A percentile compares a stretch with the other conserved stretches of the same genome.
Conservation (phyloP, 179 eudicot genomes). For the Camellia oleifera region DNA sequence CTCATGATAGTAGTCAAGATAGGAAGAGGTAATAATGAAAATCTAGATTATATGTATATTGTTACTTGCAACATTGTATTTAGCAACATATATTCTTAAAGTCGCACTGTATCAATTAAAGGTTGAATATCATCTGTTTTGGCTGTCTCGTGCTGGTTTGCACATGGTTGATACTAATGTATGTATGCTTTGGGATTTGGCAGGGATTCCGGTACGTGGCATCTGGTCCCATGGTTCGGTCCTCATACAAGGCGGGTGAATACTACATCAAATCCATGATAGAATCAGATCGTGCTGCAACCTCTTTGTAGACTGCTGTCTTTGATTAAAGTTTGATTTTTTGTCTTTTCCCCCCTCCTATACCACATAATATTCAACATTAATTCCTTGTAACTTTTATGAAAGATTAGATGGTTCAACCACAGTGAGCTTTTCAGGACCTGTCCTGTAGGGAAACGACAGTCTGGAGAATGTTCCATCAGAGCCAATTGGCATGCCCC, state of each 20-base stretch:
- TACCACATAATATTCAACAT: background rate
- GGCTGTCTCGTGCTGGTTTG: background rate
- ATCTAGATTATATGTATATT: background rate
- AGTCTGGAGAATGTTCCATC: background rate
- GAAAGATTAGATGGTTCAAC: background rate
- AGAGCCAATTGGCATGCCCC: background rate
- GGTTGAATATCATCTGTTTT: background rate
- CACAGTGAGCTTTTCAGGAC: background rate
- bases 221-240: slow-evolving; percentile 96
- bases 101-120: background rate
- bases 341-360: background rate
- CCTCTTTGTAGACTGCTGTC: slow-evolving; percentile 29
- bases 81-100: background rate
- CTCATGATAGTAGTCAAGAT: background rate
- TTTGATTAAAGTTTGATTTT: background rate
- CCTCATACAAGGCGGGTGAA: slow-evolving; percentile 96
- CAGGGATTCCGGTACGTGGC: slow-evolving; percentile 98
- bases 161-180: background rate
- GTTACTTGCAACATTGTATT: background rate
- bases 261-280: slow-evolving; percentile 93
- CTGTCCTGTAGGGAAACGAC: slow-evolving; percentile 6
- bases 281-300: slow-evolving; percentile 74
- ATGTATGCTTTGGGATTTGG: slow-evolving; percentile 8
- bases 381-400: background rate
- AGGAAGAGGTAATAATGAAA: background rate